phyloP scores from a whole-genome alignment of 2,329 filamentous ascomycete genomes.

The Cytospora chrysosperma region DNA sequence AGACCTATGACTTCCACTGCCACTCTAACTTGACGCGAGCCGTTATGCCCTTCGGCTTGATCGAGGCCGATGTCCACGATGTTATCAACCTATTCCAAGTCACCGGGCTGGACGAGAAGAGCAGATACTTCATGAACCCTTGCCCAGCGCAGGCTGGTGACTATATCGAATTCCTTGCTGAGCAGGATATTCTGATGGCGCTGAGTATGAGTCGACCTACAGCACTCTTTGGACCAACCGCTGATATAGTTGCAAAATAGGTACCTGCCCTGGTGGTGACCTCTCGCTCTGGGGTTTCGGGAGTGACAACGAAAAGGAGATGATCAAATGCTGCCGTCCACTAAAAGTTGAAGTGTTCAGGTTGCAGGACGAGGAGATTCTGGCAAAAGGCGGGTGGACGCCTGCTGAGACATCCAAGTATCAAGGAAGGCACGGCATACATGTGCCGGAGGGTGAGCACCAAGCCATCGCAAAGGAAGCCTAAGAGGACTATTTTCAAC shows the following conservation, averaged over 20 bases:
- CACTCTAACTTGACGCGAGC: slow-evolving; percentile 79
- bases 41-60: slow-evolving; percentile 65
- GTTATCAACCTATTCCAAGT: slow-evolving; percentile 87
- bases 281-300: slow-evolving; percentile 81
- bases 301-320: slow-evolving; percentile 63
- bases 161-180: slow-evolving; percentile 75
- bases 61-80: slow-evolving; percentile 76
- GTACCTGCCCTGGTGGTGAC: slow-evolving; percentile 78
- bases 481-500: background rate
- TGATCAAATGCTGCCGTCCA: slow-evolving; percentile 69
- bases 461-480: background rate
- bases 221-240: background rate
- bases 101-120: slow-evolving; percentile 70
- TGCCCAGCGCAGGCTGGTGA: slow-evolving; percentile 55
- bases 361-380: slow-evolving; percentile 51
- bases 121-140: slow-evolving; percentile 74
- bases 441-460: slow-evolving; percentile 27
- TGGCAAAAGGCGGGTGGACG: slow-evolving; percentile 60
- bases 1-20: slow-evolving; percentile 77
- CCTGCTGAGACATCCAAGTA: slow-evolving; percentile 61
- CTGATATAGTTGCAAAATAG: slow-evolving; percentile 41
- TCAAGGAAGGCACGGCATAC: slow-evolving; percentile 64
- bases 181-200: slow-evolving; percentile 69
- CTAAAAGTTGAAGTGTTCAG: slow-evolving; percentile 72
- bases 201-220: slow-evolving; percentile 42